Conservation (phyloP, 108 stramenopile species). For the Cyclotella cryptica region DNA sequence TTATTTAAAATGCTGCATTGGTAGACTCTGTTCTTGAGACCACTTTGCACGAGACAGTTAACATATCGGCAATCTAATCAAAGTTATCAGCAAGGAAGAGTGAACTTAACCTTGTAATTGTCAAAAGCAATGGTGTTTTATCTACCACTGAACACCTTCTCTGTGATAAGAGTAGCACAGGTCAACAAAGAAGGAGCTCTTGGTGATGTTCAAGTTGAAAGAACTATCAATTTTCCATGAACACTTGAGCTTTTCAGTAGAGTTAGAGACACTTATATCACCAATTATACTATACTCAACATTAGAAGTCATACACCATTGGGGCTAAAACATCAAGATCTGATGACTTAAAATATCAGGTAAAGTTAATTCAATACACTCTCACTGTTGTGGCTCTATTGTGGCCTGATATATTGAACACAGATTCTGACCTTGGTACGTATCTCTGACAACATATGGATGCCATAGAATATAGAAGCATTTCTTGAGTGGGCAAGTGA, state of each 20-base stretch:
- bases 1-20: constrained; percentile 41
- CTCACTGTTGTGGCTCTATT: too few relatives aligned
- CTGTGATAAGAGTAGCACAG: constrained; percentile 30
- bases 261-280: constrained; percentile 24
- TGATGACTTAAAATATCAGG: too few relatives aligned
- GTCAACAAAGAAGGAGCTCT: constrained; percentile 27
- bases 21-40: constrained; percentile 35
- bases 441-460: too few relatives aligned
- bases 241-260: constrained; percentile 13
- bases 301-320: constrained; percentile 16
- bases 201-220: constrained; percentile 26
- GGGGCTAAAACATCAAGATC: too few relatives aligned
- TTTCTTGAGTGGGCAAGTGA: too few relatives aligned
- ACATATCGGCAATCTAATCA: constrained; percentile 29
- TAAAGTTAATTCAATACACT: too few relatives aligned
- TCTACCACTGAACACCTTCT: constrained; percentile 28
- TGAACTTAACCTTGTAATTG: constrained; percentile 41
- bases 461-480: too few relatives aligned
- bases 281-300: constrained; percentile 15
- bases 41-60: constrained; percentile 41
- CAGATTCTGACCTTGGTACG: too few relatives aligned
- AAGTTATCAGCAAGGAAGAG: constrained; percentile 19
- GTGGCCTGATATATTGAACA: too few relatives aligned
- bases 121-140: constrained; percentile 38
- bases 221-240: constrained; percentile 30